Evolutionary conservation across 73 alveolate genomes (phyloP).

Genomic region (Durusdinium trenchii): DNA sequence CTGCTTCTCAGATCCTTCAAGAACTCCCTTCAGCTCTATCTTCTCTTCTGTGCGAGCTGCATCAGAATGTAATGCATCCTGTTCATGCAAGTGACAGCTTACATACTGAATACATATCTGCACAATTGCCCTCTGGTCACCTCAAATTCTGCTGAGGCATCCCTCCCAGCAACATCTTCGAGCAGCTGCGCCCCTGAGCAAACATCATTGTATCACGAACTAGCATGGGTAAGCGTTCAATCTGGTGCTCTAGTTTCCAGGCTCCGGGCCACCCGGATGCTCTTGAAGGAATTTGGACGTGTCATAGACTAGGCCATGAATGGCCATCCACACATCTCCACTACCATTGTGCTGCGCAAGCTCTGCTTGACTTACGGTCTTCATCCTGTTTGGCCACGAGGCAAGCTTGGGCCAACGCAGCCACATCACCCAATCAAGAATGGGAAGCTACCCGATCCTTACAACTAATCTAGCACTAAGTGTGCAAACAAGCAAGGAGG

Average conservation of each 20-base stretch:
- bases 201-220: not conserved
- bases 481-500: too few species aligned
- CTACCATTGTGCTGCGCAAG: constrained; percentile 93
- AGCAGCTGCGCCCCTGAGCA: constrained; percentile 74
- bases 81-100: not conserved
- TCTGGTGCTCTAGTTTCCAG: not conserved
- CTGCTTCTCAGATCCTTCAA: constrained; percentile 70
- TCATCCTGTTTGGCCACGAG: not conserved
- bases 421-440: too few species aligned
- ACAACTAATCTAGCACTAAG: too few species aligned
- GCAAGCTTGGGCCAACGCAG: too few species aligned
- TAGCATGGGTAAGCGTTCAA: not conserved
- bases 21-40: constrained; percentile 37
- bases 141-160: constrained; percentile 86
- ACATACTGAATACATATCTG: not conserved
- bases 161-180: constrained; percentile 60
- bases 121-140: not conserved
- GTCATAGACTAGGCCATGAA: constrained; percentile 97
- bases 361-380: constrained; percentile 89
- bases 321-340: constrained; percentile 96
- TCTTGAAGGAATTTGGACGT: constrained; percentile 94
- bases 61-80: constrained; percentile 88
- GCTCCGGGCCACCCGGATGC: constrained; percentile 96
- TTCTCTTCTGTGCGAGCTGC: constrained; percentile 78
- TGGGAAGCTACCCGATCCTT: too few species aligned